These are phyloP conservation scores for Syzygium grande DNA, from an alignment of 345 rosid species.

Conservation along the genomic window DNA sequence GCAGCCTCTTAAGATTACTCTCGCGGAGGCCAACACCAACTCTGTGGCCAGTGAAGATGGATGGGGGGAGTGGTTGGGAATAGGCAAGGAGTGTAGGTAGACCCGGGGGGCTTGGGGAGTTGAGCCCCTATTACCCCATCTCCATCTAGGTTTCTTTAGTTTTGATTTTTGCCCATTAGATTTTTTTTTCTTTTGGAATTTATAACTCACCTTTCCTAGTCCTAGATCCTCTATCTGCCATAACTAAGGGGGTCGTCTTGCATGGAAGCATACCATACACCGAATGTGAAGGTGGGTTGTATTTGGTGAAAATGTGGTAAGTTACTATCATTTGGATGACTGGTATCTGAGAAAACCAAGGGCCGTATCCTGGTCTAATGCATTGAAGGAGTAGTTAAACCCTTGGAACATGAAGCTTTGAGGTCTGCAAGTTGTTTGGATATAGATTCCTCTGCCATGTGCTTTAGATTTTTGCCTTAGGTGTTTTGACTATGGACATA, in stretches of 20 bases:
- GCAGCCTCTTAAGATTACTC: slow-evolving; percentile 27
- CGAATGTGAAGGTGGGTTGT: not conserved
- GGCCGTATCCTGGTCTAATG: not conserved
- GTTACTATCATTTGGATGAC: not conserved
- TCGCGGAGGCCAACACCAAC: slow-evolving; percentile 1
- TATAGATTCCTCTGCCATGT: not conserved
- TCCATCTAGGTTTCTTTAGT: not conserved
- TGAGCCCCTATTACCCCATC: not conserved
- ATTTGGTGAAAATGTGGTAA: not conserved
- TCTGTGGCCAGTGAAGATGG: not conserved
- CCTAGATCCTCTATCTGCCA: not conserved
- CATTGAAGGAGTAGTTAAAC: not conserved
- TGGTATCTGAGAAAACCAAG: not conserved
- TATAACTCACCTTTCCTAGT: not conserved
- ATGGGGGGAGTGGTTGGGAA: not conserved
- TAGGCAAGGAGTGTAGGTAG: not conserved
- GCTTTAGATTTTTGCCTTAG: not conserved
- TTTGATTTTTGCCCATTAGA: not conserved
- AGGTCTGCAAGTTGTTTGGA: not conserved
- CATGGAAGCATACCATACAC: not conserved
- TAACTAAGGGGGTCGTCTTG: not conserved
- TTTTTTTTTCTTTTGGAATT: not conserved
- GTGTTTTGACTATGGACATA: not conserved
- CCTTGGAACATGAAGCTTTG: not conserved
- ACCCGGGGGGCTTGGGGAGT: not conserved